Percentiles rank a stretch among this genome's conserved stretches.
phyloP scores from a whole-genome alignment of 371 early-diverging fungal species.

The Thermomucor indicae-seudaticae region DNA sequence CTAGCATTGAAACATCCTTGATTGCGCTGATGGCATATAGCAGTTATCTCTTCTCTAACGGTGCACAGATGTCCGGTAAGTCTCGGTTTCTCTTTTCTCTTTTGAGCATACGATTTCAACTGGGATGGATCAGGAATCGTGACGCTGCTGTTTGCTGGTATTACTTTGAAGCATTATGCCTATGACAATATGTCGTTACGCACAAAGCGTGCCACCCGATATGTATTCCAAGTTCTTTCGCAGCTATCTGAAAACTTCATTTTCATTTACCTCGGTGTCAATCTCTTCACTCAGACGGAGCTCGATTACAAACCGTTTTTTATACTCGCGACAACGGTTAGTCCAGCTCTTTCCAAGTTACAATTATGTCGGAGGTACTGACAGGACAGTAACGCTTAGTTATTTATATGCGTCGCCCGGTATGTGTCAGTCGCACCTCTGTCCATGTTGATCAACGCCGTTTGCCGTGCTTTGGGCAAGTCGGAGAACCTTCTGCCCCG shows the following conservation, averaged over 20 bases:
- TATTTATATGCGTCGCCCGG: conserved; percentile 77
- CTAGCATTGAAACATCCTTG: conserved; percentile 80
- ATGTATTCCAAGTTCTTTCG: conserved; percentile 85
- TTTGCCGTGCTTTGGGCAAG: conserved; percentile 53
- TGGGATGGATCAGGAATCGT: conserved; percentile 74
- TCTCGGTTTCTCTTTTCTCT: too few relatives aligned
- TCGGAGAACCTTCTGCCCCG: conserved; percentile 64
- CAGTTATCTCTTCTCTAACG: conserved; percentile 88
- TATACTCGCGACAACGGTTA: conserved; percentile 66
- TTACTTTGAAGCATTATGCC: conserved; percentile 88
- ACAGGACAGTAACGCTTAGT: too few relatives aligned
- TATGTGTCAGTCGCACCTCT: conserved; percentile 83
- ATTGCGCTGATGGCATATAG: conserved; percentile 85
- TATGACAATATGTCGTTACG: conserved; percentile 80
- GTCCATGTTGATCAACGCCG: conserved; percentile 71
- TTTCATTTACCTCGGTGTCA: conserved; percentile 92
- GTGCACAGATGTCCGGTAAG: conserved; percentile 75
- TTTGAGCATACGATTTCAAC: too few relatives aligned
- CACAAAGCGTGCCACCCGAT: conserved; percentile 77
- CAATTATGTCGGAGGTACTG: background rate
- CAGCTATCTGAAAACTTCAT: conserved; percentile 93
- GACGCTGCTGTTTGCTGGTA: conserved; percentile 91
- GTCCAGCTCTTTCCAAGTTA: conserved; percentile 3
- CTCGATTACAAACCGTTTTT: conserved; percentile 70
- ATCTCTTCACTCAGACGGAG: conserved; percentile 77